Percentiles rank a stretch among this genome's conserved stretches.
Conservation (phyloP, 768 basidiomycete genomes). For the Rhizopogon sp. region DNA sequence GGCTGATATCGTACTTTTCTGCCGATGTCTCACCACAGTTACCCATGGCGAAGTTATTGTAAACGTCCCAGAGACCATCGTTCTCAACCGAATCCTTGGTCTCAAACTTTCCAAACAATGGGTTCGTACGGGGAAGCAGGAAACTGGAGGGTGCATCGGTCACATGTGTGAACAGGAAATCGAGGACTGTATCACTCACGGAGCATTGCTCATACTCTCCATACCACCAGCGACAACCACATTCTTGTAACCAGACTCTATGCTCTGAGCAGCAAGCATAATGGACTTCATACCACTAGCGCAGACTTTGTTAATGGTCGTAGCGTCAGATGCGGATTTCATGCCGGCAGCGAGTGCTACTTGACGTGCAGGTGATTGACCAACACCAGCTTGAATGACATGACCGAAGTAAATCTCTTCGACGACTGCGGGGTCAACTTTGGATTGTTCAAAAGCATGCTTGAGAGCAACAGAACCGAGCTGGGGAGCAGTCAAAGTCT, state of each 20-base stretch:
- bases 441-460: slow-evolving; percentile 77
- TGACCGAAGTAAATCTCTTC: slow-evolving; percentile 98
- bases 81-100: slow-evolving; percentile 82
- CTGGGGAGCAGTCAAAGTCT: slow-evolving; percentile 84
- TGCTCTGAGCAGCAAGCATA: slow-evolving; percentile 89
- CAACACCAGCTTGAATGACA: slow-evolving; percentile 95
- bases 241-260: slow-evolving; percentile 78
- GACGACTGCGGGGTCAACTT: slow-evolving; percentile 74
- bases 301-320: slow-evolving; percentile 99
- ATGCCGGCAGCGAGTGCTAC: slow-evolving; percentile 91
- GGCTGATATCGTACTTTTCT: slow-evolving; percentile 74
- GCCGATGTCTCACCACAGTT: slow-evolving; percentile 91
- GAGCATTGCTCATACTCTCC: slow-evolving; percentile 99
- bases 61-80: slow-evolving; percentile 96
- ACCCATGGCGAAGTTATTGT: slow-evolving; percentile 98
- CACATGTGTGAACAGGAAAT: slow-evolving; percentile 1
- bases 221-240: slow-evolving; percentile 94
- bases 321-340: slow-evolving; percentile 83
- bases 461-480: slow-evolving; percentile 88
- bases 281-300: slow-evolving; percentile 96
- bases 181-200: slow-evolving; percentile 53
- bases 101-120: slow-evolving; percentile 84
- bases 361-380: slow-evolving; percentile 97
- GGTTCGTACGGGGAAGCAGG: slow-evolving; percentile 77
- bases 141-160: slow-evolving; percentile 43